phyloP scores from a whole-genome alignment of 345 rosid genomes.

The Excoecaria cochinchinensis region DNA sequence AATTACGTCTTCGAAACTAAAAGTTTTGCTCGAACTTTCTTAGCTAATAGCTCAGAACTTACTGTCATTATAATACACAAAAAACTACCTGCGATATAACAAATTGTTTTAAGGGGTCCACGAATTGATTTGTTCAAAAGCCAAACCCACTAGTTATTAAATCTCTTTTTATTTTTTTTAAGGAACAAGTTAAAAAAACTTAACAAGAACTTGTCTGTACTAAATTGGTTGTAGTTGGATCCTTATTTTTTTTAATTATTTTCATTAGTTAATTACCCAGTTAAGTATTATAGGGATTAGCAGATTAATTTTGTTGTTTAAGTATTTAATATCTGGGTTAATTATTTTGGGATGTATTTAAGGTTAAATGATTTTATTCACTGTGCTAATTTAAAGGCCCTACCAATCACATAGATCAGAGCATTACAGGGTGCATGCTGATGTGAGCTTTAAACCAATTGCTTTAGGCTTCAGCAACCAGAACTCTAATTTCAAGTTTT shows the following conservation, averaged over 20 bases:
- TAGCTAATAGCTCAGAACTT: too few species aligned
- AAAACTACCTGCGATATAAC: not conserved
- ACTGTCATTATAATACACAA: not conserved
- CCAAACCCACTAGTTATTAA: not conserved
- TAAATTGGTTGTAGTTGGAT: not conserved
- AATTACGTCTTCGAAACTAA: too few species aligned
- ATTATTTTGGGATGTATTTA: slow-evolving; percentile 12
- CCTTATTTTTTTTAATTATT: not conserved
- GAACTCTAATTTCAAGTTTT: too few species aligned
- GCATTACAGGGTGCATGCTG: too few species aligned
- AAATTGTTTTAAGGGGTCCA: not conserved
- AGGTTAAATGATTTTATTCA: slow-evolving; percentile 6
- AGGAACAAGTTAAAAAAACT: not conserved
- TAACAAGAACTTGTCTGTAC: not conserved
- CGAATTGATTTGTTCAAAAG: not conserved
- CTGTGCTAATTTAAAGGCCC: too few species aligned
- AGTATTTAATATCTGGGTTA: not conserved
- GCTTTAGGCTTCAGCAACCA: too few species aligned
- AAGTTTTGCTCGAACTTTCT: too few species aligned
- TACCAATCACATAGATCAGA: too few species aligned
- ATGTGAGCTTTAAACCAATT: too few species aligned
- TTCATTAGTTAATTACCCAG: not conserved
- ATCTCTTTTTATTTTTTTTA: too few species aligned
- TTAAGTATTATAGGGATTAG: not conserved
- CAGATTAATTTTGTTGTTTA: not conserved